These are phyloP conservation scores for Euphorbia peplus DNA, from an alignment of 345 rosid species.

Conservation along the genomic window DNA sequence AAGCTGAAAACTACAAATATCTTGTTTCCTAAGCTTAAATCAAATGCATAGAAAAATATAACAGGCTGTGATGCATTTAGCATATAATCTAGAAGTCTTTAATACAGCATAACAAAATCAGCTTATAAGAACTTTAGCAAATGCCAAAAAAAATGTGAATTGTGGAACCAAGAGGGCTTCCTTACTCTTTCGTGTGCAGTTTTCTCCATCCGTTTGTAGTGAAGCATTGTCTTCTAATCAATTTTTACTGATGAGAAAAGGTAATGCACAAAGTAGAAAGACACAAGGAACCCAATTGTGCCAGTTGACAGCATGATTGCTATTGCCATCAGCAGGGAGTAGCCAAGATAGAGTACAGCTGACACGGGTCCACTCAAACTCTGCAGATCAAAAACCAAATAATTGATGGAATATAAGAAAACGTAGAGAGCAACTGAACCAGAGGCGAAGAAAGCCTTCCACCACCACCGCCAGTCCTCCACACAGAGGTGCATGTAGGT, in stretches of 20 bases:
- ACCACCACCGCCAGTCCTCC: slow-evolving; percentile 93
- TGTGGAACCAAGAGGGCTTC: slow-evolving; percentile 12
- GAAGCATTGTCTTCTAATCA: slow-evolving; percentile 35
- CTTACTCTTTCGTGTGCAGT: slow-evolving; percentile 14
- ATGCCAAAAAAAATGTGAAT: slow-evolving; percentile 2
- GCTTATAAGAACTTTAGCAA: slow-evolving; percentile 11
- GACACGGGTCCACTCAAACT: slow-evolving; percentile 81
- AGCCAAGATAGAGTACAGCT: slow-evolving; percentile 69
- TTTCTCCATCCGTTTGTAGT: slow-evolving; percentile 12
- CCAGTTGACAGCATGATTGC: slow-evolving; percentile 83
- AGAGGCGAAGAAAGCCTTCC: slow-evolving; percentile 84
- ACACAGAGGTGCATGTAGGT: slow-evolving; percentile 87
- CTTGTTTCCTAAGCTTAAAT: slow-evolving; percentile 15
- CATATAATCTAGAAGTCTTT: slow-evolving; percentile 8
- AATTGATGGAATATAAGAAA: slow-evolving; percentile 70
- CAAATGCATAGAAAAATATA: slow-evolving; percentile 12
- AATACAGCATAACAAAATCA: slow-evolving; percentile 16
- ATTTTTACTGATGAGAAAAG: slow-evolving; percentile 83
- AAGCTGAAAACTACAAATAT: slow-evolving; percentile 22
- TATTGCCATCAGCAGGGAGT: slow-evolving; percentile 66
- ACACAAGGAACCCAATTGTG: slow-evolving; percentile 69
- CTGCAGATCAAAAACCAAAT: slow-evolving; percentile 72
- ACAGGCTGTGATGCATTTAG: slow-evolving; percentile 13
- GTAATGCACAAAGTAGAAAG: slow-evolving; percentile 78
- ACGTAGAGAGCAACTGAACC: slow-evolving; percentile 83